These are phyloP conservation scores for Zasmidium citrigriseum DNA, from an alignment of 2,329 filamentous ascomycete genomes.

Conservation along the genomic window DNA sequence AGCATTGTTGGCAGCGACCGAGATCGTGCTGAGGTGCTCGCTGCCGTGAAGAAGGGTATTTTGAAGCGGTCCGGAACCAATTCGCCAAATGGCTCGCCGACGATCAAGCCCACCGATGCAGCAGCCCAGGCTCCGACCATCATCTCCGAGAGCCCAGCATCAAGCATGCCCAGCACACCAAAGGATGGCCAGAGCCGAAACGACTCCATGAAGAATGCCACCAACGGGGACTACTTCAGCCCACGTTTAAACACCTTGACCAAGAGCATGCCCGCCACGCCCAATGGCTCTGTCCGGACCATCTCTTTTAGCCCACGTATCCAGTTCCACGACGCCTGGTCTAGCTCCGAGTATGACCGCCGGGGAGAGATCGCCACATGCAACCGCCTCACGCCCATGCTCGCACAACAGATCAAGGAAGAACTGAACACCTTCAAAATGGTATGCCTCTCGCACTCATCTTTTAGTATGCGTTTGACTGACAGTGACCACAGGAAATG, in stretches of 20 bases:
- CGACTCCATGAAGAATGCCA: conserved; percentile 55
- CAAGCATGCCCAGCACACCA: conserved; percentile 85
- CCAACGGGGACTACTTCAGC: conserved; percentile 88
- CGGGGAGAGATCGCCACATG: conserved; percentile 95
- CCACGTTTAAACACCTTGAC: conserved; percentile 70
- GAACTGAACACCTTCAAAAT: conserved; percentile 99
- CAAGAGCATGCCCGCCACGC: conserved; percentile 79
- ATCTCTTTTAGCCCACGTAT: conserved; percentile 86
- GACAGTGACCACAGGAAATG: conserved; percentile 76
- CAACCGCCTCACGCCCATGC: conserved; percentile 93
- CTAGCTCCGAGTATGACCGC: conserved; percentile 91
- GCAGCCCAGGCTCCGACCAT: conserved; percentile 58
- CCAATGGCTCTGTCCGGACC: conserved; percentile 63
- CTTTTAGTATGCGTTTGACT: conserved; percentile 32
- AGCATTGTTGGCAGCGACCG: conserved; percentile 89
- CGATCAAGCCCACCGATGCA: conserved; percentile 62
- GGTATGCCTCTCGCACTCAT: conserved; percentile 58
- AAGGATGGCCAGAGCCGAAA: conserved; percentile 67
- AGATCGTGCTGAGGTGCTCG: conserved; percentile 87
- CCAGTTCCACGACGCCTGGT: conserved; percentile 95
- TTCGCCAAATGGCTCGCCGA: conserved; percentile 69
- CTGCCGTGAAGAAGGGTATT: conserved; percentile 92
- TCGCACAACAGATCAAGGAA: conserved; percentile 99
- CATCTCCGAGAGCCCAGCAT: conserved; percentile 75
- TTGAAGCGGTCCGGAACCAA: conserved; percentile 74